A percentile compares a stretch with the other conserved stretches of the same genome.
Conservation (phyloP, 345 rosid genomes). For the Pistacia atlantica region DNA sequence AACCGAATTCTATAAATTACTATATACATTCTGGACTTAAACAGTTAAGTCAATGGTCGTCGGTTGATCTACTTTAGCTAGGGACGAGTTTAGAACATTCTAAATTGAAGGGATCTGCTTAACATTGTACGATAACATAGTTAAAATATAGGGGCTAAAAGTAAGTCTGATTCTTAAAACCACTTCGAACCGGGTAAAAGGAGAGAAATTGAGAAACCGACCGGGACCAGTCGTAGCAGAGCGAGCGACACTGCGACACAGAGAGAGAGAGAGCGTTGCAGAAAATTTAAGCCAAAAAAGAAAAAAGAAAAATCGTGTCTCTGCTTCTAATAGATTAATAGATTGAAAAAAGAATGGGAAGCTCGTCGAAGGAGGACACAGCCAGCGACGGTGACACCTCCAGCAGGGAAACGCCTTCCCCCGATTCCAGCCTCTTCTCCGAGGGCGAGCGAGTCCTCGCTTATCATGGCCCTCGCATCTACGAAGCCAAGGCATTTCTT, state of each 20-base stretch:
- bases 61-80: too few relatives aligned
- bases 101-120: background rate
- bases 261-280: background rate
- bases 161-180: too few relatives aligned
- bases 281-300: background rate
- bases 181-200: background rate
- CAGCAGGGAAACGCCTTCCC: constrained; percentile 69
- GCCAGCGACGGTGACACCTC: constrained; percentile 76
- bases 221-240: background rate
- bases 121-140: background rate
- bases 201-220: background rate
- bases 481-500: constrained; percentile 84
- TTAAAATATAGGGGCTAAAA: background rate
- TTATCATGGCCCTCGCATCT: constrained; percentile 94
- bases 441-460: constrained; percentile 97
- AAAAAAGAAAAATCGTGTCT: background rate
- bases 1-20: too few relatives aligned
- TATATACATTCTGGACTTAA: too few relatives aligned
- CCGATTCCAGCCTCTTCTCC: constrained; percentile 58
- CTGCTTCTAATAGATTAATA: background rate
- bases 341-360: constrained; percentile 53
- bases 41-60: too few relatives aligned
- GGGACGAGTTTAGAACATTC: too few relatives aligned
- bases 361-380: constrained; percentile 78
- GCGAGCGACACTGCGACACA: background rate